phyloP scores from a whole-genome alignment of 805 yeast species.

The Cyberlindnera mississippiensis region DNA sequence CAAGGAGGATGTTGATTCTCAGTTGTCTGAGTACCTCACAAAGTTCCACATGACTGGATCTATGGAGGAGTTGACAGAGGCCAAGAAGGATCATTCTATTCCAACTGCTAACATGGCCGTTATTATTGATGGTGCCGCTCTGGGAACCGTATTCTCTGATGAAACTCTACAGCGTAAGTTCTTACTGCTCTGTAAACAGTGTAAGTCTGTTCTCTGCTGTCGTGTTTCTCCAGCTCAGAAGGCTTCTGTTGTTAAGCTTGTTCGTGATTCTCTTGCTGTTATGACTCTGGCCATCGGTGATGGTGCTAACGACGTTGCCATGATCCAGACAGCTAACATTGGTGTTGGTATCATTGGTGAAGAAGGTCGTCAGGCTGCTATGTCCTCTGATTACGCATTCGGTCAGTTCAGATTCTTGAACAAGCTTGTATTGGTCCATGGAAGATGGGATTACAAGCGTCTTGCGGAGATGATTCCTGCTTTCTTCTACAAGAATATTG shows the following conservation, averaged over 20 bases:
- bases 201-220: constrained; percentile 80
- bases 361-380: constrained; percentile 86
- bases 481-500: constrained; percentile 76
- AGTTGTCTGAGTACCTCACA: constrained; percentile 38
- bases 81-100: constrained; percentile 56
- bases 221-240: constrained; percentile 88
- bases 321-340: constrained; percentile 85
- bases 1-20: constrained; percentile 6
- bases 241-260: constrained; percentile 77
- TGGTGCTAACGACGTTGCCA: constrained; percentile 87
- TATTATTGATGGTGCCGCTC: constrained; percentile 78
- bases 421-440: constrained; percentile 68
- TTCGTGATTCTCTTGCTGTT: constrained; percentile 68
- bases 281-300: constrained; percentile 89
- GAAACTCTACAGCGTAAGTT: constrained; percentile 50
- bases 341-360: constrained; percentile 92
- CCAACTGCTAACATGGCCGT: constrained; percentile 68
- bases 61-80: constrained; percentile 49
- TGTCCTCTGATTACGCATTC: constrained; percentile 84
- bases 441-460: constrained; percentile 84
- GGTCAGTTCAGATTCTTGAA: constrained; percentile 77
- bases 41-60: constrained; percentile 59
- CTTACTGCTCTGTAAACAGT: constrained; percentile 68
- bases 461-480: constrained; percentile 80
- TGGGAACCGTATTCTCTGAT: constrained; percentile 47